These are phyloP conservation scores for Trichoderma cornu-damae DNA, from an alignment of 2,329 filamentous ascomycete genomes.

Conservation along the genomic window DNA sequence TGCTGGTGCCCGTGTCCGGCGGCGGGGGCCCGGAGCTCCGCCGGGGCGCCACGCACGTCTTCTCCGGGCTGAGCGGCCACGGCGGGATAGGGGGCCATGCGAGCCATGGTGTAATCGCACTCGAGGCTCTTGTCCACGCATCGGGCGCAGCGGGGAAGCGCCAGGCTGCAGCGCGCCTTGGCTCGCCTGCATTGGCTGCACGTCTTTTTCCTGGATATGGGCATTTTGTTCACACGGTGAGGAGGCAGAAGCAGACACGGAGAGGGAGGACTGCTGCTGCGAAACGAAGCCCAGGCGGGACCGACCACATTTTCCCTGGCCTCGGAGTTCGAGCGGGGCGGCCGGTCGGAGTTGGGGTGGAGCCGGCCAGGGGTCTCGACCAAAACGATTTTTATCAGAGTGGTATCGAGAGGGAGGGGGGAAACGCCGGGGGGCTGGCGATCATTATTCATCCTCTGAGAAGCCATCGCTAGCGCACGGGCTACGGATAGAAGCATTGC, in stretches of 20 bases:
- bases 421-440: no score
- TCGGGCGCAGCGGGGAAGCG: slow-evolving; percentile 18
- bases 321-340: slow-evolving; percentile 14
- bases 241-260: neutral
- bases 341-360: slow-evolving; percentile 15
- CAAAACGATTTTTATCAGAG: no score
- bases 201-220: slow-evolving; percentile 21
- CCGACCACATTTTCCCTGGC: neutral
- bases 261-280: neutral
- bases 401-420: no score
- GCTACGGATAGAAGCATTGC: no score
- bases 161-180: slow-evolving; percentile 19
- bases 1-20: neutral
- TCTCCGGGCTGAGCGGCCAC: neutral
- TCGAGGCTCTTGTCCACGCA: slow-evolving; percentile 13
- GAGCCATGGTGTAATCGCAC: slow-evolving; percentile 16
- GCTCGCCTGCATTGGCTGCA: slow-evolving; percentile 19
- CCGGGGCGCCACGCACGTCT: neutral
- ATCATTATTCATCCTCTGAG: no score
- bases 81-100: neutral
- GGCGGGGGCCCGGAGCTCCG: neutral
- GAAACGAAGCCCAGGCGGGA: neutral
- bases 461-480: no score
- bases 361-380: neutral
- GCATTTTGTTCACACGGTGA: slow-evolving; percentile 11